Conservation (phyloP, 2,329 filamentous ascomycete genomes). For the Cladobotryum protrusum region DNA sequence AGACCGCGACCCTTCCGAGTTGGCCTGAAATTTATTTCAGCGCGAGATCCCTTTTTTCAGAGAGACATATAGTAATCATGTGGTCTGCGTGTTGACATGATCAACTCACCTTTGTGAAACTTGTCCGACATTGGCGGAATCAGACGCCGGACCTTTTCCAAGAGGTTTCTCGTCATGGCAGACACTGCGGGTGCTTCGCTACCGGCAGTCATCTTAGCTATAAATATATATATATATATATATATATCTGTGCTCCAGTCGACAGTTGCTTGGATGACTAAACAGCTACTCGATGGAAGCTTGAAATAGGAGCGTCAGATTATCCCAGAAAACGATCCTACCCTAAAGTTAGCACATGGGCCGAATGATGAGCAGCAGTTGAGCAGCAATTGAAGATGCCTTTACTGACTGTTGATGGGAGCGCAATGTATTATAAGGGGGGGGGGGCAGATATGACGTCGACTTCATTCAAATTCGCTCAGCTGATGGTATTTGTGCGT, state of each 20-base stretch:
- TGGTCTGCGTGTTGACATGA: background rate
- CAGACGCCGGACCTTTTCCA: constrained; percentile 79
- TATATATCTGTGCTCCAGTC: background rate
- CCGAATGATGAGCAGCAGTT: too few relatives aligned
- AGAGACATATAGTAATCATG: background rate
- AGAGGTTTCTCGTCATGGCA: constrained; percentile 63
- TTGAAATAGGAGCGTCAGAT: too few relatives aligned
- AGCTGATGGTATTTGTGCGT: too few relatives aligned
- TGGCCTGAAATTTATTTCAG: constrained; percentile 55
- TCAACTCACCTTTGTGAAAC: constrained; percentile 82
- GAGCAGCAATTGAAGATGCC: too few relatives aligned
- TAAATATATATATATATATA: too few relatives aligned
- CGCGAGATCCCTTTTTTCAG: background rate
- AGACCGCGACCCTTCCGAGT: constrained; percentile 83
- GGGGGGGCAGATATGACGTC: too few relatives aligned
- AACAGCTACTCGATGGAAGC: background rate
- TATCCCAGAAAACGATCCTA: too few relatives aligned
- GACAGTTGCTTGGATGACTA: background rate
- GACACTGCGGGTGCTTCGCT: constrained; percentile 48
- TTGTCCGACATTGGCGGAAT: constrained; percentile 90
- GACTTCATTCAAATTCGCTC: too few relatives aligned
- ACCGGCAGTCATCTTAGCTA: constrained; percentile 19
- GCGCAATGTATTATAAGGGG: too few relatives aligned
- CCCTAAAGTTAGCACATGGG: too few relatives aligned
- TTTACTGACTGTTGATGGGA: too few relatives aligned